phyloP scores from a whole-genome alignment of 768 basidiomycete species.

The Punctularia strigosozonata region DNA sequence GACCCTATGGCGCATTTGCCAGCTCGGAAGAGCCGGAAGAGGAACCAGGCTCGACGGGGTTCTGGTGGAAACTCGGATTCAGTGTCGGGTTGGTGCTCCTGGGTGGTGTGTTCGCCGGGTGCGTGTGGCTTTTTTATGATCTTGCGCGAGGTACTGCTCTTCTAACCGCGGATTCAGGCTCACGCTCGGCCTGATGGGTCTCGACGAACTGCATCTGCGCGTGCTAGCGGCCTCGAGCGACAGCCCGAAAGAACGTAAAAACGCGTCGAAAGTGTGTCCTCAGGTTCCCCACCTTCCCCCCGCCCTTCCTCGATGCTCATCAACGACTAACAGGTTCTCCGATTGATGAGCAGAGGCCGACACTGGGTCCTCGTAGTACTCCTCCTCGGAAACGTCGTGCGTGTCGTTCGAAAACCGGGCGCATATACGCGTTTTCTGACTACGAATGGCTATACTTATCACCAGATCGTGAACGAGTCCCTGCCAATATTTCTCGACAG shows the following conservation, averaged over 20 bases:
- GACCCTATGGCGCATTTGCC: too few relatives aligned
- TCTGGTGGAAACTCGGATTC: constrained; percentile 62
- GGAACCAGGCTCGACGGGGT: constrained; percentile 43
- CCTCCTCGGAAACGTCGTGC: constrained; percentile 77
- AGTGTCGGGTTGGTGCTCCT: constrained; percentile 62
- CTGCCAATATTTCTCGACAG: constrained; percentile 75
- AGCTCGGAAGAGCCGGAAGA: constrained; percentile 14
- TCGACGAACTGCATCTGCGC: constrained; percentile 83
- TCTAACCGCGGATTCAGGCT: constrained; percentile 31
- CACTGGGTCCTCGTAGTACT: constrained; percentile 91
- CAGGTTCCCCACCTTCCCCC: neutral
- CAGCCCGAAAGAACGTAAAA: constrained; percentile 49
- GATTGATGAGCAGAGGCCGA: constrained; percentile 35
- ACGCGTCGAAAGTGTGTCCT: constrained; percentile 57
- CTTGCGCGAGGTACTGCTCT: neutral
- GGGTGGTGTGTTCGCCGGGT: constrained; percentile 94
- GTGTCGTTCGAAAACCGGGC: constrained; percentile 12
- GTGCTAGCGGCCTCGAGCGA: constrained; percentile 78
- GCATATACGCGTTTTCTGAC: too few relatives aligned
- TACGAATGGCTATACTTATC: neutral
- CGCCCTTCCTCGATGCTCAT: neutral
- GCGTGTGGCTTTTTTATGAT: constrained; percentile 11
- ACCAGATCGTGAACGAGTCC: constrained; percentile 70
- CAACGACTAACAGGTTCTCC: constrained; percentile 24
- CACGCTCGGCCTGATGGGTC: constrained; percentile 88